Base-by-base conservation (phyloP, 2,329 filamentous ascomycete species). In the Paecilomyces formosus region DNA sequence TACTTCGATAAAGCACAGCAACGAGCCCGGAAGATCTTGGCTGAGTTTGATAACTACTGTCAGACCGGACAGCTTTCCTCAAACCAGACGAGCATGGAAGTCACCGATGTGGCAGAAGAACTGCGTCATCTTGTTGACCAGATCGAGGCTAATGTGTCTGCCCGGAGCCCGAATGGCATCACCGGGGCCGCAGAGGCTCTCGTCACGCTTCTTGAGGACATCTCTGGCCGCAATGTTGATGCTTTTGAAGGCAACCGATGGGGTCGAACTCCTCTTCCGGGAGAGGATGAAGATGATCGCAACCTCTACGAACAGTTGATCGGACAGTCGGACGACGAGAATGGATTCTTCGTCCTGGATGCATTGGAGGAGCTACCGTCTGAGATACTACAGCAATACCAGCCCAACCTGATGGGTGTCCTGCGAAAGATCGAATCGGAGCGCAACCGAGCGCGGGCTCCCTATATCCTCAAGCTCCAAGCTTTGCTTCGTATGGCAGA, bases 1-100 rank as follows among this genome's bases (percentile, higher is more conserved):
- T 80, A 78, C 63, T 75, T 76, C 57, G 71, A 78, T 60, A 80
- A 79, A 60, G 60, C 75, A 12, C 69, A 71, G 57, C 65, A 71
- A 53, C 70, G 70, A 28, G 68, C 65, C 3, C 70, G 71, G 18
- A 67, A 66, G 35, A 60, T 78, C 5, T 62, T 78, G 8, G 60
- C 61, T 9, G 68, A 73, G 54, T 78, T 80, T 53, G 72, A 76
- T 58, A 64, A 60, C 30, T 79, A 78, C 63, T 72, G 73, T 33
- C 61, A 64, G 35, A 72, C 68, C 5, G 74, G 72, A 8, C 62
- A 69, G 33, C 60, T 56, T 1, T 66, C 68, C 3, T 56, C 59
- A 4, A 68, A 64, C 6, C 60, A 62, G 7, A 60, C 54, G 12
- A 63, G 58, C 4, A 53, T 70, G 28, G 67, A 70, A 33, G 66